Percentiles rank a stretch among this genome's conserved stretches.
Evolutionary conservation across 2,329 filamentous ascomycete species (phyloP).

Genomic region (Alternaria sp.): DNA sequence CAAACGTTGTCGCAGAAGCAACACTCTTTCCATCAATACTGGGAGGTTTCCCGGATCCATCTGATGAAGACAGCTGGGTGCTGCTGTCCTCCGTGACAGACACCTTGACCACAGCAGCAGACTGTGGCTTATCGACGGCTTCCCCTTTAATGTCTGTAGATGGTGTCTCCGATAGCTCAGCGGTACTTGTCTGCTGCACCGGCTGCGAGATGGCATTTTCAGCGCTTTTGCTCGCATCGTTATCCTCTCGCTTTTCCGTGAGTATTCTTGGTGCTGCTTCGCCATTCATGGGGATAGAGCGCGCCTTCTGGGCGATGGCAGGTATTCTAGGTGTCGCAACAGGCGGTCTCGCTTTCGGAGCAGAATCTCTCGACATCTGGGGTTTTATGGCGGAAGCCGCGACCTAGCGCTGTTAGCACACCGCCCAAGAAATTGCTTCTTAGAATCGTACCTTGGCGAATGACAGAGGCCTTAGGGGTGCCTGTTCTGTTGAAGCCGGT

Average conservation of each 20-base stretch:
- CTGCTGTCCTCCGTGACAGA: constrained; percentile 54
- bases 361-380: constrained; percentile 37
- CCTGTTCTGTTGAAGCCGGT: constrained; percentile 40
- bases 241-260: constrained; percentile 25
- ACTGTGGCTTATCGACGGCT: constrained; percentile 37
- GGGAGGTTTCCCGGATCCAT: constrained; percentile 78
- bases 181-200: constrained; percentile 36
- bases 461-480: constrained; percentile 63
- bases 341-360: constrained; percentile 36
- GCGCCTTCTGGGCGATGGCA: constrained; percentile 31
- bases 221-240: constrained; percentile 31
- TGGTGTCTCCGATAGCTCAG: constrained; percentile 31
- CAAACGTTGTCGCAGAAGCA: constrained; percentile 91
- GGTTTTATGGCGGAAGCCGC: constrained; percentile 52
- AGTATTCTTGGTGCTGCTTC: constrained; percentile 28
- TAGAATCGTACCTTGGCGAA: constrained; percentile 74
- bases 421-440: not conserved
- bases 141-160: constrained; percentile 58
- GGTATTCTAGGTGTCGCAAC: constrained; percentile 39
- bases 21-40: constrained; percentile 90
- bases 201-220: constrained; percentile 35
- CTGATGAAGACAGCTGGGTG: constrained; percentile 62
- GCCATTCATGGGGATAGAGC: constrained; percentile 28
- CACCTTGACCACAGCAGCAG: constrained; percentile 44
- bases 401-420: constrained; percentile 46